Base-by-base conservation (phyloP, 805 yeast species). In the Candida cerambycidarum region DNA sequence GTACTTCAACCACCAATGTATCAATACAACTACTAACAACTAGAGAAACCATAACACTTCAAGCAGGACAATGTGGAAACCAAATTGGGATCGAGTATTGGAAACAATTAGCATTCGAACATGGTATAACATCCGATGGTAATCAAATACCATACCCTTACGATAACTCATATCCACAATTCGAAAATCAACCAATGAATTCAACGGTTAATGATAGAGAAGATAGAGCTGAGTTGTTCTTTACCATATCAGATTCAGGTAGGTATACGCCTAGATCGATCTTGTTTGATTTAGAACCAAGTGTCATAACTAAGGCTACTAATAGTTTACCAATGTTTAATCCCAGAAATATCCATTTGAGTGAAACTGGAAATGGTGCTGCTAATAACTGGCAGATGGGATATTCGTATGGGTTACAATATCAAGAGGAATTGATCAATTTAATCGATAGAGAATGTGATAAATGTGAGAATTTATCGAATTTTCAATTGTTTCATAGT, bases 371-470 rank as follows among this genome's bases (percentile, higher is more conserved):
- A 3, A 76, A 83, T 15, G 97, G 98, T 3, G 98, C 99, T 0
- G 99, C 96, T 14, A 93, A 93, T 62, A 89, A 89, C 49, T 93
- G 98, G 97, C 86, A 89, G 0, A 83, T 82, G 41, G 99, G 99
- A 1, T 89, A 87, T 56, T 73, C 78, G 30, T 82, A 83, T 47
- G 97, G 93, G 0, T 73, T 76, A 23, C 67, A 70, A 34, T 77
- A 84, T 48, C 76, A 76, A 42, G 97, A 89, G 39, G 81, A 79
- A n/a, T 69, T 95, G 30, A 52, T 86, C 42, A 92, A 89, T 53
- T 79, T 89, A 76, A 74, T 93, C 18, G 97, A 89, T 56, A 75
- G 93, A 42, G 97, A 93, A 55, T 74, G 89, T 31, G 99, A 93
- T 57, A 82, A 85, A 24, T 83, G 96, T 51, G 98, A 95, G 49